Base-by-base conservation (phyloP, 73 alveolate species). In the Effrenium voratum region DNA sequence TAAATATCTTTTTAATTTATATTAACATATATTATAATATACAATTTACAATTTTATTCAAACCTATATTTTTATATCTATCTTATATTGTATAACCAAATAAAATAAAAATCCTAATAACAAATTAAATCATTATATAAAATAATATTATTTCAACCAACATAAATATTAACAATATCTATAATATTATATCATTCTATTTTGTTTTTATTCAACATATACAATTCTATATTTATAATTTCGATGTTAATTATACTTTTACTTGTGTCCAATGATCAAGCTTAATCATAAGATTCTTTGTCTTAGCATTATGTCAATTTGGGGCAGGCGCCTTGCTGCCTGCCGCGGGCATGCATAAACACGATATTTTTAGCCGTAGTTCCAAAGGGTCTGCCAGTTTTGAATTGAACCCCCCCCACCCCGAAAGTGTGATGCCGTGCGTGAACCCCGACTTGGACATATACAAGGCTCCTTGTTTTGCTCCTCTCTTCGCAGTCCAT, bases 291-390 rank as follows among this genome's bases (percentile, higher is more conserved):
- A 12, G 63, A 52, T 5, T 79, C 34, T 28, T 46, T 80, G n/a
- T 79, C 49, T 41, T 26, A 32, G 75, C 59, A 16, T 82, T 73
- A 82, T 22, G 92, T n/a, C 92, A 82, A 36, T 50, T 82, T 82
- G 47, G 92, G 92, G 36, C 92, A 82, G 52, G 68, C 49, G 50
- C 92, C 92, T 41, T 47, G 75, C 34, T 47, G 49, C 92, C 92
- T 82, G 68, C 22, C 59, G 5, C 34, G 32, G 13, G 82, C n/a
- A 1, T 36, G 0, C 45, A 15, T 32, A n/a, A n/a, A n/a, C n/a
- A n/a, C n/a, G n/a, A n/a, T n/a, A n/a, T n/a, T n/a, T n/a, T n/a
- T n/a, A n/a, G n/a, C n/a, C n/a, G n/a, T n/a, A n/a, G n/a, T n/a
- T n/a, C n/a, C n/a, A n/a, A n/a, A n/a, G 47, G 13, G 30, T 70